A percentile compares a stretch with the other conserved stretches of the same genome.
Conservation (phyloP, 805 yeast species). For the Metschnikowia lachancei region DNA sequence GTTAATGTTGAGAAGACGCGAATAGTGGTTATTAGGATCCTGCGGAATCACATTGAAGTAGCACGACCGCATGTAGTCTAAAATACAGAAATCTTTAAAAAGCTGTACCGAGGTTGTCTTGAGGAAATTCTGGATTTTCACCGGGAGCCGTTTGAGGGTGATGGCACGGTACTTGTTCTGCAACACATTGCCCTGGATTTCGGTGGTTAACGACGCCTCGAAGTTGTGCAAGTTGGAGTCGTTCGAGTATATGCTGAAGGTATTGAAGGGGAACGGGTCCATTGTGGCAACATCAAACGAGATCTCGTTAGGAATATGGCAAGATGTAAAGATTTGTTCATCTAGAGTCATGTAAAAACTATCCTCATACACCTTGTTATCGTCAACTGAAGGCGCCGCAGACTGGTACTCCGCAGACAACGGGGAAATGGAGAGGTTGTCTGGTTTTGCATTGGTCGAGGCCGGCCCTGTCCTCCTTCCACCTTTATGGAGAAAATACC, state of each 20-base stretch:
- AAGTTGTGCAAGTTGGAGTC: constrained; percentile 40
- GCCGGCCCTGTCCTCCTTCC: constrained; percentile 15
- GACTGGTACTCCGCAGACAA: constrained; percentile 8
- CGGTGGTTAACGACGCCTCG: constrained; percentile 28
- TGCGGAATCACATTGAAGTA: constrained; percentile 37
- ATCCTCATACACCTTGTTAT: constrained; percentile 25
- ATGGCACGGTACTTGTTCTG: constrained; percentile 24
- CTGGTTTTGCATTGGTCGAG: constrained; percentile 5
- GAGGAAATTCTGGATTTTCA: constrained; percentile 35
- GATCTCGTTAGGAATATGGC: constrained; percentile 19
- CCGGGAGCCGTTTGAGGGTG: constrained; percentile 30
- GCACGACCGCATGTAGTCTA: constrained; percentile 41
- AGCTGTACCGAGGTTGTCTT: constrained; percentile 30
- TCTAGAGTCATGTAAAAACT: constrained; percentile 35
- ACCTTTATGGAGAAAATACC: constrained; percentile 32
- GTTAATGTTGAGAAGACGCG: constrained; percentile 35
- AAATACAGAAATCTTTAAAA: constrained; percentile 34
- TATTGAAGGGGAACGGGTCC: constrained; percentile 38
- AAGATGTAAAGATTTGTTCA: constrained; percentile 35
- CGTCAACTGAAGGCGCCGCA: constrained; percentile 10
- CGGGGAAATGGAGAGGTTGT: constrained; percentile 12
- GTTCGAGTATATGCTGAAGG: constrained; percentile 33
- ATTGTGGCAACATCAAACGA: constrained; percentile 16
- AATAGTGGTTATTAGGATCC: constrained; percentile 36
- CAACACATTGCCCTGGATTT: constrained; percentile 25